Percentiles rank a stretch among this genome's conserved stretches.
phyloP scores from a whole-genome alignment of 805 yeast species.

The Millerago galiae region DNA sequence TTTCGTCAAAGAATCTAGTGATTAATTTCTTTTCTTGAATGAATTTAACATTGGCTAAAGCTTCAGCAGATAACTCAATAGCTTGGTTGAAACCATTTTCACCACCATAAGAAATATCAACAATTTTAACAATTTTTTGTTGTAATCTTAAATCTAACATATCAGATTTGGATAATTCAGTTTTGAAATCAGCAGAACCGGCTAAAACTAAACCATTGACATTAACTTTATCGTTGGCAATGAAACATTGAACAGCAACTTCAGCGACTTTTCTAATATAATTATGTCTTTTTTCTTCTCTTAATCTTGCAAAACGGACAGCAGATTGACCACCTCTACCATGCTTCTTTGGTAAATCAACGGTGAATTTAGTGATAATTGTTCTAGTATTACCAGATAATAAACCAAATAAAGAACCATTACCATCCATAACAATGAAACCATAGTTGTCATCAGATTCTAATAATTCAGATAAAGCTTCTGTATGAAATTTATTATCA shows the following conservation, averaged over 20 bases:
- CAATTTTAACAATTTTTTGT: slow-evolving; percentile 83
- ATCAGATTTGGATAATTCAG: slow-evolving; percentile 87
- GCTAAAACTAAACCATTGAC: slow-evolving; percentile 94
- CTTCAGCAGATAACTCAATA: slow-evolving; percentile 94
- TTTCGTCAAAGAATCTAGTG: slow-evolving; percentile 90
- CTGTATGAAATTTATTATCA: slow-evolving; percentile 98
- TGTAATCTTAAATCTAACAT: slow-evolving; percentile 86
- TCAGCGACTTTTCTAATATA: slow-evolving; percentile 98
- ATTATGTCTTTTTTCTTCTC: slow-evolving; percentile 99
- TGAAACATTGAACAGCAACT: slow-evolving; percentile 95
- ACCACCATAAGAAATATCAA: slow-evolving; percentile 98
- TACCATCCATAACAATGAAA: slow-evolving; percentile 99
- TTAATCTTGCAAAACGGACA: slow-evolving; percentile 94
- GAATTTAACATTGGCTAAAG: slow-evolving; percentile 93
- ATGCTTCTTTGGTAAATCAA: slow-evolving; percentile 98
- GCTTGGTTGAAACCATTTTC: slow-evolving; percentile 99
- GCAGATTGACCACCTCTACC: slow-evolving; percentile 99
- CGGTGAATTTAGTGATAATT: slow-evolving; percentile 90
- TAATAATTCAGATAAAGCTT: slow-evolving; percentile 86
- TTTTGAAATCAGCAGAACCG: slow-evolving; percentile 99
- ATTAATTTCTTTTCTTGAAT: slow-evolving; percentile 97
- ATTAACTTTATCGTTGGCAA: slow-evolving; percentile 89
- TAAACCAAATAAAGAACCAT: slow-evolving; percentile 93
- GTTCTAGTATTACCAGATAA: slow-evolving; percentile 96
- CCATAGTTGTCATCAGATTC: slow-evolving; percentile 97